Evolutionary conservation across 176 grass and related monocot genomes (phyloP), one percentile per base, ranked within the genome.

Genomic region (Coix lacrymajobi): DNA sequence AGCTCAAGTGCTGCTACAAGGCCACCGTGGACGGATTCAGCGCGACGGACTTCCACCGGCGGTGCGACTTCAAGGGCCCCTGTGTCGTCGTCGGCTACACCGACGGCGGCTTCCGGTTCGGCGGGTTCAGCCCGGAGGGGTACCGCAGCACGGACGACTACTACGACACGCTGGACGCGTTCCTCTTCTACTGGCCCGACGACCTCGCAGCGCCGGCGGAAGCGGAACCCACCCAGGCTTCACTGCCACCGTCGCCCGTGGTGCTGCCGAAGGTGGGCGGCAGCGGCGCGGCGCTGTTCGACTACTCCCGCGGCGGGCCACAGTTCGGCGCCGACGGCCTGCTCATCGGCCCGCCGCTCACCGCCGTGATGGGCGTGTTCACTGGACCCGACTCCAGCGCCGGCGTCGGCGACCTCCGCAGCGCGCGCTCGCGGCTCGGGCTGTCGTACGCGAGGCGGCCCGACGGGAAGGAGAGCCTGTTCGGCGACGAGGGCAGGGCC

Each of bases 61-160:
- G 81, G 37, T 87, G 82, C 75, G 92, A 98, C 81, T 98, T 94
- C 92, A 93, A 98, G 79, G 95, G 95, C 15, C 95, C 95, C 19
- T 98, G 95, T 75, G 86, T 98, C 56, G 69, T 98, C 54, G 71
- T 98, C 36, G 95, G 88, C 68, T 73, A 76, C 86, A 88, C 87
- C 16, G 43, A 7, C 46, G 71, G 38, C 6, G 71, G 67, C 34
- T 69, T 91, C 86, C 79, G 65, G 69, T 98, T n/a, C 40, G 92
- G 92, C 38, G 92, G 92, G 28, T 98, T 98, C 84, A 98, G 86
- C 87, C 92, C 95, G 7, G 90, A 98, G 60, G 95, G 90, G 5
- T 93, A 98, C 71, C 85, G 92, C 58, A 95, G 92, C 90, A 98
- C 95, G 24, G 92, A 98, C 66, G 92, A 98, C 84, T 98, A 95